These are phyloP conservation scores for Venturia aucupariae DNA, from an alignment of 2,329 filamentous ascomycete genomes.

Conservation along the genomic window DNA sequence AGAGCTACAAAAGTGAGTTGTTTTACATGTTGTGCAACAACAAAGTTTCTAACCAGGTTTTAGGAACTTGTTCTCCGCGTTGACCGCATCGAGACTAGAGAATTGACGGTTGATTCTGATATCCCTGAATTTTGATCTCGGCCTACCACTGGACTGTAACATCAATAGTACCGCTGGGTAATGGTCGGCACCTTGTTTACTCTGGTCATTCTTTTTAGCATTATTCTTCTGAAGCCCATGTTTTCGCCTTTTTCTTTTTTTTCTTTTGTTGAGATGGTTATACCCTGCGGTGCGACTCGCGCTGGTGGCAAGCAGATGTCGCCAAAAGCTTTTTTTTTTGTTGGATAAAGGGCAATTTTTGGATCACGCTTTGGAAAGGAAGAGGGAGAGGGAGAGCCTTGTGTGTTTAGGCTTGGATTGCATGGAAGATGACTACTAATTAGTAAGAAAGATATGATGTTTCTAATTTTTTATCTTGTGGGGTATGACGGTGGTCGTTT, in stretches of 20 bases:
- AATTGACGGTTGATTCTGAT: constrained; percentile 17
- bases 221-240: neutral
- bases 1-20: constrained; percentile 61
- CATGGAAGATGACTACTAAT: neutral
- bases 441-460: neutral
- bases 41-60: constrained; percentile 18
- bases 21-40: no score
- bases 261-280: no score
- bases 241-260: neutral
- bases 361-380: neutral
- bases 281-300: neutral
- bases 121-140: constrained; percentile 13
- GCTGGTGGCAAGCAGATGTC: neutral
- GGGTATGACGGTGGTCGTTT: no score
- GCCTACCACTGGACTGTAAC: neutral
- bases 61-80: constrained; percentile 34
- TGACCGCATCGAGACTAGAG: constrained; percentile 31
- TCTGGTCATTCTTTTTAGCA: neutral
- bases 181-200: neutral
- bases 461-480: no score
- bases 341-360: neutral
- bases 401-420: neutral
- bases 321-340: neutral
- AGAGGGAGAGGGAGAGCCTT: no score
- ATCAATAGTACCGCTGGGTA: neutral